Conservation (phyloP, 495 filamentous ascomycete genomes). For the Neurospora pannonica region DNA sequence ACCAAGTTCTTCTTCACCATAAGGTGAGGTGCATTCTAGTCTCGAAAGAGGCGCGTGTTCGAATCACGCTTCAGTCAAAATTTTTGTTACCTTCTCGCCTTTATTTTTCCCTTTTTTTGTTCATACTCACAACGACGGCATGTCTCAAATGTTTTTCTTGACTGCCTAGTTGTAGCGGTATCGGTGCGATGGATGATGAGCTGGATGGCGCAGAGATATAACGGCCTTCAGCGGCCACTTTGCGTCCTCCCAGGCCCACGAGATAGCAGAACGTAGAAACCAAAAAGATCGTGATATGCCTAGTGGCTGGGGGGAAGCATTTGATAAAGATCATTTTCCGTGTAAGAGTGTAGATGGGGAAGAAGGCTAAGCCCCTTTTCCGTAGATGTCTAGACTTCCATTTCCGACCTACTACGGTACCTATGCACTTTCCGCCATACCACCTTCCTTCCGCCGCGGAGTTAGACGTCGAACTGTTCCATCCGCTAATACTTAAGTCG, state of each 20-base stretch:
- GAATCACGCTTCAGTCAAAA: not conserved
- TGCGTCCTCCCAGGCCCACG: too few species aligned
- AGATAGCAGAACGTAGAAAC: too few species aligned
- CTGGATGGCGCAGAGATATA: too few species aligned
- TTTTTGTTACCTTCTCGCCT: not conserved
- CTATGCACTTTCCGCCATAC: not conserved
- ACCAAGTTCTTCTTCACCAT: not conserved
- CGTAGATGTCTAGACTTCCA: not conserved
- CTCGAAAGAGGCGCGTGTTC: not conserved
- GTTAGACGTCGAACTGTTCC: not conserved
- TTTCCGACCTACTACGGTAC: not conserved
- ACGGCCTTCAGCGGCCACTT: too few species aligned
- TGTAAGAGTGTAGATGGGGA: too few species aligned
- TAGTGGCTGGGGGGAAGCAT: too few species aligned
- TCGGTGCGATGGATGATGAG: too few species aligned
- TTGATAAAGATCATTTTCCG: too few species aligned
- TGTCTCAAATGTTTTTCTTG: too few species aligned
- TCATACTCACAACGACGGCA: too few species aligned
- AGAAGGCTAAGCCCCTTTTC: not conserved
- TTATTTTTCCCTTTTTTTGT: not conserved
- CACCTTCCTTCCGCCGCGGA: not conserved
- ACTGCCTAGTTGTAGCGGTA: too few species aligned
- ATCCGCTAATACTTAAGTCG: not conserved
- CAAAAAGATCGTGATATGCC: too few species aligned
- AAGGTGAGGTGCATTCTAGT: not conserved